Conservation (phyloP, 164 flowering plant genomes). For the Vitis rotundifolia region DNA sequence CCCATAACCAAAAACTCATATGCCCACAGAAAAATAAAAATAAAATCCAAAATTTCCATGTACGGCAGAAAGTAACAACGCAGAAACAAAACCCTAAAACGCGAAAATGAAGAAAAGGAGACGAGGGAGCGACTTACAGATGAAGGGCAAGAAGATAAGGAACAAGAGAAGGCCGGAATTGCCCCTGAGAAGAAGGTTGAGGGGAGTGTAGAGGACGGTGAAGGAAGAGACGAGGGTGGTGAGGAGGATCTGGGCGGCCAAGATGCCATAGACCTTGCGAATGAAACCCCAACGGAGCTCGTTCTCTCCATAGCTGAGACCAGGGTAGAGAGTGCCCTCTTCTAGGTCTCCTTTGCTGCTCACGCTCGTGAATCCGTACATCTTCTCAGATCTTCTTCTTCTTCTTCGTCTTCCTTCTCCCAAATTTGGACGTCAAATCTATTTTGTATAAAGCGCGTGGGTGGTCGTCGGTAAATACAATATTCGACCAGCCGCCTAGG, state of each 20-base stretch:
- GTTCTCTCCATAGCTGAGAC: conserved; percentile 75
- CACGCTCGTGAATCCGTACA: conserved; percentile 56
- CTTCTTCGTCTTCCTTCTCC: neutral
- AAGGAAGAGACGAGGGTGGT: conserved; percentile 76
- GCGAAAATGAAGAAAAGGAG: neutral
- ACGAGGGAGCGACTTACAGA: conserved; percentile 44
- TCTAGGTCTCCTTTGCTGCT: conserved; percentile 53
- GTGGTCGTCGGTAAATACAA: no score
- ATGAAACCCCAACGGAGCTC: conserved; percentile 95
- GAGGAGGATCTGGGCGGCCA: conserved; percentile 80
- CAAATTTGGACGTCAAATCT: no score
- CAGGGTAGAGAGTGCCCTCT: conserved; percentile 77
- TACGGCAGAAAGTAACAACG: no score
- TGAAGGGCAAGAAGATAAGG: conserved; percentile 70
- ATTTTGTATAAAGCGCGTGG: no score
- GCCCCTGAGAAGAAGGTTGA: conserved; percentile 64
- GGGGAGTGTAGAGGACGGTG: conserved; percentile 70
- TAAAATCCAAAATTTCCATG: neutral
- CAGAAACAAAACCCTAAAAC: no score
- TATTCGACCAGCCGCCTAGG: no score
- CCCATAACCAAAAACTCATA: neutral
- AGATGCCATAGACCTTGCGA: conserved; percentile 90
- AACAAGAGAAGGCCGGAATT: conserved; percentile 69
- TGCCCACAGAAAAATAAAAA: neutral
- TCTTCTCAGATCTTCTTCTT: conserved; percentile 23